These are phyloP conservation scores for Cephalotrichum gorgonifer DNA, from an alignment of 2,329 filamentous ascomycete species.

Conservation along the genomic window DNA sequence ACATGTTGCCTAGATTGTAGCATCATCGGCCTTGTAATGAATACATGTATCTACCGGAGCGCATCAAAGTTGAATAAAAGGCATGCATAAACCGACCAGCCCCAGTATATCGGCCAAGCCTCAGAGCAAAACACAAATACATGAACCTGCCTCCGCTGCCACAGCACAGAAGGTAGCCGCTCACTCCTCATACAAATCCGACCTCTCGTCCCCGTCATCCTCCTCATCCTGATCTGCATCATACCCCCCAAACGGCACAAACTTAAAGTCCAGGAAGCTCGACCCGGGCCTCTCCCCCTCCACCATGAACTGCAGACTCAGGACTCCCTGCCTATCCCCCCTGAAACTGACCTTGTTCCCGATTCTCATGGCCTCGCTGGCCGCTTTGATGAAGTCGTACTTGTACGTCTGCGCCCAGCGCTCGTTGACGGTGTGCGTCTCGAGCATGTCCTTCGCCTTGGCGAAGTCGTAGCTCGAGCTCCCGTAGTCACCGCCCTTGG, in stretches of 20 bases:
- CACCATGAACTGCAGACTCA: constrained; percentile 95
- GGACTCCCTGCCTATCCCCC: constrained; percentile 77
- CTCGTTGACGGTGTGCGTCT: constrained; percentile 58
- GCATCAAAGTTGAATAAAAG: no score
- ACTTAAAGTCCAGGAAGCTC: constrained; percentile 74
- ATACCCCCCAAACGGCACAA: constrained; percentile 61
- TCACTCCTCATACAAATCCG: background rate
- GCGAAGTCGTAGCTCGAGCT: constrained; percentile 58
- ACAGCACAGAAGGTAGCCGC: background rate
- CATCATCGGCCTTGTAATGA: no score
- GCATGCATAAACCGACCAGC: background rate
- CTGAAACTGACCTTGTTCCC: constrained; percentile 88
- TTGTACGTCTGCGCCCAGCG: constrained; percentile 66
- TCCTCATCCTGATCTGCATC: constrained; percentile 40
- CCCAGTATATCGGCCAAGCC: background rate
- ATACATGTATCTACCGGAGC: no score
- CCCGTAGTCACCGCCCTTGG: constrained; percentile 42
- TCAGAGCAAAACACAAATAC: background rate
- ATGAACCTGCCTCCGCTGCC: background rate
- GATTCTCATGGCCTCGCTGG: constrained; percentile 83
- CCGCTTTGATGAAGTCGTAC: constrained; percentile 76
- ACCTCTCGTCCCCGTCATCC: no score
- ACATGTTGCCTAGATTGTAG: no score
- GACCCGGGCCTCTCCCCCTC: constrained; percentile 62
- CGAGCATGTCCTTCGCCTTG: constrained; percentile 55